Evolutionary conservation across 805 yeast genomes (phyloP), one percentile per base, ranked within the genome.

Genomic region (Ogataea salicorniae): DNA sequence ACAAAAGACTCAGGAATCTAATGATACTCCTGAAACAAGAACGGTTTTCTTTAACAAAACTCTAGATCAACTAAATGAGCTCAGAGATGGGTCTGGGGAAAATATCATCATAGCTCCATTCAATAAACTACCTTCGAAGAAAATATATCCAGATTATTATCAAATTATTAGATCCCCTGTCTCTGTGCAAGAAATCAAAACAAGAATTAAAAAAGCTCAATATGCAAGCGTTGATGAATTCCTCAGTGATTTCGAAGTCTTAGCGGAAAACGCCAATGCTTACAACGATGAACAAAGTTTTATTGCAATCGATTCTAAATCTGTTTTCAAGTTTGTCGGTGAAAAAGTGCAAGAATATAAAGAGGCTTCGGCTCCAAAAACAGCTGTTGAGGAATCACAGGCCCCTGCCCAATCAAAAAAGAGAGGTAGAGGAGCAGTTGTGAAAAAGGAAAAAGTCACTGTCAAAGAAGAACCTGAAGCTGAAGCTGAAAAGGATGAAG

Each of bases 141-240:
- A 83, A 60, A 66, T 78, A 41, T 88, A 86, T 59, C 90, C 96
- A 0, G 95, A 88, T 61, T 90, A 89, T 63, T 87, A 83, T 61
- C 75, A 78, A 48, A 70, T 80, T 46, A 80, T 87, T 40, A 67
- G 71, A 45, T 67, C 68, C 20, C 95, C 96, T 2, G 79, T 86
- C 3, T 83, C 95, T 0, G 63, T 88, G 13, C 73, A 77, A 47
- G 92, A 86, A 64, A 81, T 88, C 49, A 74, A 74, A 49, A 68
- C 65, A 49, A 78, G 76, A 48, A 59, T 78, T 39, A 64, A 67
- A 11, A 56, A 64, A 9, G 61, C 68, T 39, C 62, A 62, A 37
- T 73, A 74, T 48, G 61, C 36, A n/a, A 54, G 66, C 6, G 62
- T 68, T 29, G 70, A 67, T 37, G 76, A 74, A 53, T 71, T 87